Conservation (phyloP, 176 grass and related monocot genomes). For the Tillandsia fasciculata region DNA sequence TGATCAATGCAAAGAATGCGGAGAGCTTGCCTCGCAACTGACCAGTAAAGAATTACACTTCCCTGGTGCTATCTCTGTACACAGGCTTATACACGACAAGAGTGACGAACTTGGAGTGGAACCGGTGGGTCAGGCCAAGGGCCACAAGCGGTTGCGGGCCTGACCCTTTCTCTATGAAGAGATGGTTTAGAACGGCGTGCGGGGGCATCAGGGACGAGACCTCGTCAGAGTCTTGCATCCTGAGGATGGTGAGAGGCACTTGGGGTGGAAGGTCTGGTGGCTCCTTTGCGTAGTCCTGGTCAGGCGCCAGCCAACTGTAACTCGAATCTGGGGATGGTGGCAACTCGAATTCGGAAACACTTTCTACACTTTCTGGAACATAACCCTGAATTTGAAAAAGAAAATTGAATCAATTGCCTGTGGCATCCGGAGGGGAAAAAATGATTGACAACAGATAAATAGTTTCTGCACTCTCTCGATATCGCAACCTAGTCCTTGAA, state of each 20-base stretch:
- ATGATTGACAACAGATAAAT: not conserved
- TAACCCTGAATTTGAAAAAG: constrained; percentile 49
- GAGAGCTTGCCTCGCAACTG: not conserved
- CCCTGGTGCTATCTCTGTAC: constrained; percentile 32
- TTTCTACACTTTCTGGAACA: constrained; percentile 81
- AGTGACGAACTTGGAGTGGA: constrained; percentile 78
- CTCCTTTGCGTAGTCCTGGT: constrained; percentile 88
- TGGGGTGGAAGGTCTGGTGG: constrained; percentile 72
- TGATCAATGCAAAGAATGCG: not conserved
- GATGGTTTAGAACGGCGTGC: constrained; percentile 74
- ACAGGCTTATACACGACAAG: constrained; percentile 74
- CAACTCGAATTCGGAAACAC: constrained; percentile 66
- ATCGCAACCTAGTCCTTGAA: not conserved
- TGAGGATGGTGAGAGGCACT: constrained; percentile 64
- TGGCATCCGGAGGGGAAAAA: not conserved
- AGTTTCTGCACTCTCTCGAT: not conserved
- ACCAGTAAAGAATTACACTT: not conserved
- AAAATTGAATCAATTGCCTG: not conserved
- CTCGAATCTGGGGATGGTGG: constrained; percentile 72
- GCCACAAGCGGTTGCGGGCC: constrained; percentile 64
- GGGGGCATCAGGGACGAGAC: constrained; percentile 30
- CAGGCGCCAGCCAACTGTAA: constrained; percentile 62
- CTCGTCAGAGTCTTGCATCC: constrained; percentile 32
- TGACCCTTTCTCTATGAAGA: constrained; percentile 90
- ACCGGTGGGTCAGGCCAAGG: constrained; percentile 67